Base-by-base conservation (phyloP, 331 rosid species). In the Saraca asoca region DNA sequence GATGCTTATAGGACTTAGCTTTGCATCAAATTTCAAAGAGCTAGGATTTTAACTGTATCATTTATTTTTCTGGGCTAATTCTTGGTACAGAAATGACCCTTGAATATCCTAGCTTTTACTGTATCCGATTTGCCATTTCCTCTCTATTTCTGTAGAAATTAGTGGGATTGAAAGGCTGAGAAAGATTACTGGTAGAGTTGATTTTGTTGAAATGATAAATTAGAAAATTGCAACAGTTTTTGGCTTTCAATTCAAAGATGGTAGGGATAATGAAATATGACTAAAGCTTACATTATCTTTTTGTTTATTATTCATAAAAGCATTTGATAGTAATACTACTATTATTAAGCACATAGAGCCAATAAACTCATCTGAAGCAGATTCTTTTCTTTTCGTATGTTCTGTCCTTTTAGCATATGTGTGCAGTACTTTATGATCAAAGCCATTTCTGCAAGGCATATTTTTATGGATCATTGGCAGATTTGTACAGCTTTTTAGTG, bases 171-270 rank as follows among this genome's bases (percentile, higher is more conserved):
- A 62, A 74, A 68, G 68, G 73, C 58, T 44, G 70, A 66, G 79
- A 76, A 24, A 24, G 3, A 24, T 24, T 46, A 49, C 45, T 53
- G 2, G 78, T 62, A 79, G 68, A 81, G 76, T 39, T 78, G 59
- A 66, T 60, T 83, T 82, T 76, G 75, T 63, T 74, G 76, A 76
- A 79, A 70, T 71, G 51, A 62, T 66, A 35, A 67, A 53, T 52
- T 38, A 42, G 64, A 46, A 70, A 69, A 73, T 58, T 49, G 64
- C 43, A 78, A 48, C 58, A 70, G 50, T 51, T 68, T 50, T 74
- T 69, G 71, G 74, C 61, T 38, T 74, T 62, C 14, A 20, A 59
- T 75, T 39, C 16, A 64, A 51, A 51, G 50, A 63, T 74, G 74
- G 64, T 42, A 53, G 70, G 76, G 66, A 72, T 72, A 59, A 57